These are phyloP conservation scores for Syncephalis fuscata DNA, from an alignment of 371 early-diverging fungal genomes.

Conservation along the genomic window DNA sequence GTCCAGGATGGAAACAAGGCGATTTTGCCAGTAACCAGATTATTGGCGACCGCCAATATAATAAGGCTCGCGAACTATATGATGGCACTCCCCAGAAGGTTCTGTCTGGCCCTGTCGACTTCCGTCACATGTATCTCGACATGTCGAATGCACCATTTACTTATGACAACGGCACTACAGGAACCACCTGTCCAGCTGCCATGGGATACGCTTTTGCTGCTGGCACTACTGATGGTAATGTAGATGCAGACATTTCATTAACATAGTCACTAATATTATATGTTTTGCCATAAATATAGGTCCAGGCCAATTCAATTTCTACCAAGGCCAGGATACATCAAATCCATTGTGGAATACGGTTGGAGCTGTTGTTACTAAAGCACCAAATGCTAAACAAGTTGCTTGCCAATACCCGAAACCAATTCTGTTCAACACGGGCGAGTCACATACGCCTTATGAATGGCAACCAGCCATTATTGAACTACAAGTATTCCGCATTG, in stretches of 20 bases:
- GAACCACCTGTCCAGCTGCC: constrained; percentile 13
- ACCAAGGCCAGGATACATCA: constrained; percentile 13
- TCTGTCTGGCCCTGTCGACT: constrained; percentile 17
- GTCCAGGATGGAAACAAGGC: constrained; percentile 17
- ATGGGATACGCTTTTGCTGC: constrained; percentile 32
- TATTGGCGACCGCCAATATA: constrained; percentile 29
- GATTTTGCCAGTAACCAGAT: constrained; percentile 28
- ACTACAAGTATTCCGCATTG: constrained; percentile 27
- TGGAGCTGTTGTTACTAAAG: constrained; percentile 13
- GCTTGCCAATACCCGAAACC: constrained; percentile 41
- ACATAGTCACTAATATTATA: not conserved
- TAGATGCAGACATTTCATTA: not conserved
- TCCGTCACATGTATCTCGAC: constrained; percentile 20
- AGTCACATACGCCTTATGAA: constrained; percentile 20
- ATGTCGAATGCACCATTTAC: constrained; percentile 18
- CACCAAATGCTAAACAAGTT: constrained; percentile 17
- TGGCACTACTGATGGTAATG: constrained; percentile 37
- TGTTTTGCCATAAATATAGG: constrained; percentile 1
- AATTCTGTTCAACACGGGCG: constrained; percentile 39
- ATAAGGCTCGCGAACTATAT: constrained; percentile 17
- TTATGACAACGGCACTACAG: constrained; percentile 8
- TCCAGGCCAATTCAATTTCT: constrained; percentile 16
- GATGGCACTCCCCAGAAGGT: not conserved
- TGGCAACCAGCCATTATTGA: constrained; percentile 40
- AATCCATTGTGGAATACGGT: constrained; percentile 25